Evolutionary conservation across 805 yeast species (phyloP).

Genomic region (Schizosaccharomyces octosporus): DNA sequence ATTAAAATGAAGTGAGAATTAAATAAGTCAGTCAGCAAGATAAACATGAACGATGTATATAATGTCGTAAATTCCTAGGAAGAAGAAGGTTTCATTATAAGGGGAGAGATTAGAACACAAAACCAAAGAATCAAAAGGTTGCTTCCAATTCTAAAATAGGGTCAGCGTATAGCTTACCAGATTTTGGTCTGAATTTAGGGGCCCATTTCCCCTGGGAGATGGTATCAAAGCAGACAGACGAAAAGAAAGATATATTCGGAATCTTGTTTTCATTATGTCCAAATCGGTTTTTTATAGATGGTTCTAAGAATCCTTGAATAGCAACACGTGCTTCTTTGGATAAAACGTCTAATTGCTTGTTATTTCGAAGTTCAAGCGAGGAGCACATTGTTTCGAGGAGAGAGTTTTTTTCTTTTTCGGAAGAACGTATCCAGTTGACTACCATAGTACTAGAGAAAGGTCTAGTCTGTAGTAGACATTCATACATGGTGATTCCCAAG

Average conservation of each 20-base stretch:
- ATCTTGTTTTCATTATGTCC: neutral
- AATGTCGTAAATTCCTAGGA: too few species aligned
- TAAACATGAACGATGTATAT: too few species aligned
- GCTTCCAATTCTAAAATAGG: neutral
- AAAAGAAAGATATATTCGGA: neutral
- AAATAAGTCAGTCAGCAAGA: too few species aligned
- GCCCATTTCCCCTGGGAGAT: neutral
- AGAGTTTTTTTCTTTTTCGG: neutral
- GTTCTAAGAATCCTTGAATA: neutral
- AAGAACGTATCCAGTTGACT: neutral
- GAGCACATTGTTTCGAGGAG: neutral
- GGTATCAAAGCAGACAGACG: neutral
- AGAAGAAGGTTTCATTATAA: too few species aligned
- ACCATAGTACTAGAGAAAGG: neutral
- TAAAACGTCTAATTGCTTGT: neutral
- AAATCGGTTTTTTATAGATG: neutral
- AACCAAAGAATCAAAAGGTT: neutral
- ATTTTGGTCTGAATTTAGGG: neutral
- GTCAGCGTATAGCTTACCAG: neutral
- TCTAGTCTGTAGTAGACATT: slow-evolving; percentile 9
- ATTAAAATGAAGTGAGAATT: too few species aligned
- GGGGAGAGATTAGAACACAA: too few species aligned
- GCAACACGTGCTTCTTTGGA: neutral
- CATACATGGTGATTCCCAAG: slow-evolving; percentile 14
- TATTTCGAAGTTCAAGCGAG: neutral